Percentiles rank a stretch among this genome's conserved stretches.
phyloP scores from a whole-genome alignment of 78 protist species.

The Chrysochromulina tobinii region DNA sequence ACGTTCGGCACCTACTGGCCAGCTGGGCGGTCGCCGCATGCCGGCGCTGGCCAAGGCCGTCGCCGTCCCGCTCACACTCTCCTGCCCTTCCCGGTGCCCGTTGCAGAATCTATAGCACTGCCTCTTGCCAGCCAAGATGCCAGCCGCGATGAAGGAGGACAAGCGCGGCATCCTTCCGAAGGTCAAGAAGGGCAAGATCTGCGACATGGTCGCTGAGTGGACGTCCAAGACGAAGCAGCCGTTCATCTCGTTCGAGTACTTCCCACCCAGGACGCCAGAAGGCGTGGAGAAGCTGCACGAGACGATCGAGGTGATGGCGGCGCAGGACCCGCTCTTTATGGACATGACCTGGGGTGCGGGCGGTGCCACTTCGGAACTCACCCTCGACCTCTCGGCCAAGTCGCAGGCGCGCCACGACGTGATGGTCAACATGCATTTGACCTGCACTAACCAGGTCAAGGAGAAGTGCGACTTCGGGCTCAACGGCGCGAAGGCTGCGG shows the following conservation, averaged over 20 bases:
- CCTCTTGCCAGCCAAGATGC: too few species aligned
- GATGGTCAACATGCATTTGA: slow-evolving; percentile 17
- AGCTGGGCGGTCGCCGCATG: too few species aligned
- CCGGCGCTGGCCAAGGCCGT: too few species aligned
- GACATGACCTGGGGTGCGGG: slow-evolving; percentile 33
- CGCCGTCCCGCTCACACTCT: too few species aligned
- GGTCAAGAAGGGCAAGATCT: slow-evolving; percentile 29
- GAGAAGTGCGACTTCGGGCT: background rate
- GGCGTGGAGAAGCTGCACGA: slow-evolving; percentile 65
- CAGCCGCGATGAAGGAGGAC: too few species aligned
- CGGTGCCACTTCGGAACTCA: background rate
- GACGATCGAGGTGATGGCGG: slow-evolving; percentile 54
- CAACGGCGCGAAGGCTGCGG: background rate
- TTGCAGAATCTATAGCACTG: too few species aligned
- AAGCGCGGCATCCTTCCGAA: too few species aligned
- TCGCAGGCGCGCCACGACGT: background rate
- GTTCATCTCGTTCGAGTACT: slow-evolving; percentile 67
- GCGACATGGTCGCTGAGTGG: slow-evolving; percentile 48
- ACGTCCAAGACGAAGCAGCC: background rate
- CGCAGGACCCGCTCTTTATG: slow-evolving; percentile 7
- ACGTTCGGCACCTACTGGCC: too few species aligned
- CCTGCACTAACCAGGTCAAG: slow-evolving; percentile 12
- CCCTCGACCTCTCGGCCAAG: background rate
- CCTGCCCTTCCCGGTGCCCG: too few species aligned
- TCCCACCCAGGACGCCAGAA: slow-evolving; percentile 68